Evolutionary conservation across 768 basidiomycete species (phyloP), one percentile per base, ranked within the genome.

Genomic region (Russula sp.): DNA sequence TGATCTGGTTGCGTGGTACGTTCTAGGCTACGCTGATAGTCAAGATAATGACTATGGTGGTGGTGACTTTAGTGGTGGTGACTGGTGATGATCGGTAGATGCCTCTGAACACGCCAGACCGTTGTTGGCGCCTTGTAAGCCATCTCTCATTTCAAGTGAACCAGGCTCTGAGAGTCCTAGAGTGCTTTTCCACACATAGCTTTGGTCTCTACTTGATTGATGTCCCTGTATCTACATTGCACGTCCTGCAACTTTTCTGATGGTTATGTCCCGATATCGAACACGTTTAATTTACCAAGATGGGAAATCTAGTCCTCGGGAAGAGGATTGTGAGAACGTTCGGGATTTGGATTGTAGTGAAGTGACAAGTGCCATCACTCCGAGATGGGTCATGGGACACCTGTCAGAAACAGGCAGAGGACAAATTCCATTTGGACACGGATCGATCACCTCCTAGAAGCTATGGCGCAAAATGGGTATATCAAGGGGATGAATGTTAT

Each of bases 11-110:
- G 39, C 31, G 34, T 18, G 49, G 39, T 32, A n/a, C 27, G 40
- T 16, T 56, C 32, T 42, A 77, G 77, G 76, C n/a, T 78, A 57
- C 35, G 49, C 71, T 1, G 45, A 74, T 16, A 75, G 73, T 11
- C 69, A 40, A 9, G 44, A 70, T 2, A 20, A 34, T 40, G 53
- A 57, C 32, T 61, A 48, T 42, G 50, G 52, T 27, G 50, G 52
- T 27, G 47, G 27, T 44, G 59, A 66, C 31, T 61, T 39, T 51
- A 57, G 67, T 2, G 69, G 66, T 64, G 70, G 68, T 27, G 27
- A 27, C 27, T 27, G 27, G 27, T 27, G 2, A 27, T 27, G 27
- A 27, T 27, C 27, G 27, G 68, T 72, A 62, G 70, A 42, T 59
- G n/a, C 18, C n/a, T 22, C 6, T 37, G 44, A 48, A 50, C 47